These are phyloP conservation scores for Samsoniella hepiali DNA, from an alignment of 2,329 filamentous ascomycete species.

Conservation along the genomic window DNA sequence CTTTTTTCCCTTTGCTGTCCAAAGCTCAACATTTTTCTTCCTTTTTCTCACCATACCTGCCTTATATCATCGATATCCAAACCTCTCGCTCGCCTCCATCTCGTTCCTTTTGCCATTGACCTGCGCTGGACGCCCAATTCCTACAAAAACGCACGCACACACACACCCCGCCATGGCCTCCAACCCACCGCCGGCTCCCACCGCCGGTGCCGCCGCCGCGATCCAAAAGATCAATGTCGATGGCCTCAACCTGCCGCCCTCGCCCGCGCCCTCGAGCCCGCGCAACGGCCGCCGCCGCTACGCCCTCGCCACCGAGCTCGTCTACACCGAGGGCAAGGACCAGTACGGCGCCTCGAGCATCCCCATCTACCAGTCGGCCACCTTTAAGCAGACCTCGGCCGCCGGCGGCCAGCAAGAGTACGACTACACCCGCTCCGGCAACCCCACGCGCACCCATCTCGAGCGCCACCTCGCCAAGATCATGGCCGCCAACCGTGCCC, in stretches of 20 bases:
- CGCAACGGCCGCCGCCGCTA: constrained; percentile 78
- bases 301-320: constrained; percentile 90
- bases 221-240: constrained; percentile 72
- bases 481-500: constrained; percentile 88
- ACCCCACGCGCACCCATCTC: constrained; percentile 92
- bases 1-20: neutral
- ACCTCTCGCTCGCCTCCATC: neutral
- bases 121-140: constrained; percentile 14
- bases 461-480: constrained; percentile 98
- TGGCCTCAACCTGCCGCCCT: constrained; percentile 82
- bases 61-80: neutral
- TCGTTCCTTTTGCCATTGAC: neutral
- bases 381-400: constrained; percentile 89
- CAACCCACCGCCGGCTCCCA: constrained; percentile 21
- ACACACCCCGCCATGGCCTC: constrained; percentile 6
- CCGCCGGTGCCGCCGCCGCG: constrained; percentile 41
- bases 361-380: constrained; percentile 97
- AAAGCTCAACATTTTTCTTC: neutral
- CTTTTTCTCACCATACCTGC: neutral
- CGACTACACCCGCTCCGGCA: constrained; percentile 97
- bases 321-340: constrained; percentile 93
- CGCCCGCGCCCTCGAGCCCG: constrained; percentile 88
- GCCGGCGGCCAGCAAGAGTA: constrained; percentile 80
- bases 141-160: neutral
- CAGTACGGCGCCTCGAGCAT: constrained; percentile 96